Evolutionary conservation across 1,284 basidiomycete species (phyloP).

Genomic region (Polyporus tsugae): DNA sequence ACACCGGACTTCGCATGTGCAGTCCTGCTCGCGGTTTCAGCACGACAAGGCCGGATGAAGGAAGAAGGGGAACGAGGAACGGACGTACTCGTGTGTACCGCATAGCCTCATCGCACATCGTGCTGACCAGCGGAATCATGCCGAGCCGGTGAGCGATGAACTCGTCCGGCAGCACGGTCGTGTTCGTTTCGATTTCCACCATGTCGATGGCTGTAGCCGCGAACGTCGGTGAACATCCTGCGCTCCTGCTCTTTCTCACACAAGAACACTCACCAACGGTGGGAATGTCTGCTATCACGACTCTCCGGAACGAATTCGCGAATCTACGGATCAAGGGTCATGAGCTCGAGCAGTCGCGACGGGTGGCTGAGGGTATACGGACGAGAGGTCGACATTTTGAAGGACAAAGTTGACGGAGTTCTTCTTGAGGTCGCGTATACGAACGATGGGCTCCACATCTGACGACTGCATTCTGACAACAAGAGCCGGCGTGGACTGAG

Average conservation of each 20-base stretch:
- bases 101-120: conserved; percentile 85
- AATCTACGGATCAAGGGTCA: conserved; percentile 57
- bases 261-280: conserved; percentile 78
- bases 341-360: conserved; percentile 20
- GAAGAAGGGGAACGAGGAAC: conserved; percentile 35
- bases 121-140: conserved; percentile 90
- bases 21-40: conserved; percentile 67
- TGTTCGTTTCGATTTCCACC: conserved; percentile 93
- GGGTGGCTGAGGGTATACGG: conserved; percentile 39
- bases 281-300: conserved; percentile 95
- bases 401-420: conserved; percentile 89
- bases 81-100: conserved; percentile 84
- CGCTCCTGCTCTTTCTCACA: conserved; percentile 5
- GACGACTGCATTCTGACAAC: conserved; percentile 15
- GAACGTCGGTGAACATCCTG: background rate
- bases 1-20: conserved; percentile 83
- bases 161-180: conserved; percentile 95
- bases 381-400: conserved; percentile 94
- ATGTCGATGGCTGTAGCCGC: conserved; percentile 86
- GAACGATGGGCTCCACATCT: conserved; percentile 65
- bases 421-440: conserved; percentile 81
- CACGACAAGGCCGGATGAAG: conserved; percentile 12
- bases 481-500: background rate
- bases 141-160: conserved; percentile 97
- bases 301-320: conserved; percentile 88